These are phyloP conservation scores for Salix suchowensis DNA, from an alignment of 345 rosid genomes.

Conservation along the genomic window DNA sequence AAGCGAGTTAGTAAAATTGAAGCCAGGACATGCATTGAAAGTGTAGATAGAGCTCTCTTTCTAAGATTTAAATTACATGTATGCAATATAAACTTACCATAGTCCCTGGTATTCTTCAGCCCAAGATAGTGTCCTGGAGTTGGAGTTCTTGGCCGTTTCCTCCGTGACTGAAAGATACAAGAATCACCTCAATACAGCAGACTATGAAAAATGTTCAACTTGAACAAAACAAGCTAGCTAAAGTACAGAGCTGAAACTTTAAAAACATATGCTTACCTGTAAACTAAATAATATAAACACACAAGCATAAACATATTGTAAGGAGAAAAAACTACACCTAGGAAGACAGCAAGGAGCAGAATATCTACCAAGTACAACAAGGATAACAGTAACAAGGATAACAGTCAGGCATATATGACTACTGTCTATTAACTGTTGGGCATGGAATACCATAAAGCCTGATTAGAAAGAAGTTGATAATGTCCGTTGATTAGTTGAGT, in stretches of 20 bases:
- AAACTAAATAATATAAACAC: background rate
- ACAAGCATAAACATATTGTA: background rate
- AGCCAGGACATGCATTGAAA: background rate
- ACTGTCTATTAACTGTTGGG: slow-evolving; percentile 37
- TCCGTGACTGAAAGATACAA: slow-evolving; percentile 69
- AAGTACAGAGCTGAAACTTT: background rate
- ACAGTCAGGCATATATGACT: slow-evolving; percentile 22
- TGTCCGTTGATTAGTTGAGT: slow-evolving; percentile 99
- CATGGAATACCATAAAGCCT: slow-evolving; percentile 66
- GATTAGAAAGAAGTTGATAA: slow-evolving; percentile 84
- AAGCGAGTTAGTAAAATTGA: background rate
- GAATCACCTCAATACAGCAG: slow-evolving; percentile 11
- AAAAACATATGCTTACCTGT: background rate
- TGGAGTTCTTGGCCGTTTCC: slow-evolving; percentile 96
- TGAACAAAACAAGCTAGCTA: background rate
- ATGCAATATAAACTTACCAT: slow-evolving; percentile 37
- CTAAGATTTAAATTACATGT: background rate
- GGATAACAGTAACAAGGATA: slow-evolving; percentile 20
- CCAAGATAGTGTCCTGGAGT: slow-evolving; percentile 99
- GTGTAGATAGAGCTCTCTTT: background rate
- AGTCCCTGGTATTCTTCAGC: slow-evolving; percentile 72
- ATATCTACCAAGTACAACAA: slow-evolving; percentile 13
- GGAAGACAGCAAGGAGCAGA: background rate
- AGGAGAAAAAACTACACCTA: background rate
- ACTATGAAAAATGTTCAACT: background rate